These are phyloP conservation scores for Penicillium rolfsii DNA, from an alignment of 2,329 filamentous ascomycete genomes.

Conservation along the genomic window DNA sequence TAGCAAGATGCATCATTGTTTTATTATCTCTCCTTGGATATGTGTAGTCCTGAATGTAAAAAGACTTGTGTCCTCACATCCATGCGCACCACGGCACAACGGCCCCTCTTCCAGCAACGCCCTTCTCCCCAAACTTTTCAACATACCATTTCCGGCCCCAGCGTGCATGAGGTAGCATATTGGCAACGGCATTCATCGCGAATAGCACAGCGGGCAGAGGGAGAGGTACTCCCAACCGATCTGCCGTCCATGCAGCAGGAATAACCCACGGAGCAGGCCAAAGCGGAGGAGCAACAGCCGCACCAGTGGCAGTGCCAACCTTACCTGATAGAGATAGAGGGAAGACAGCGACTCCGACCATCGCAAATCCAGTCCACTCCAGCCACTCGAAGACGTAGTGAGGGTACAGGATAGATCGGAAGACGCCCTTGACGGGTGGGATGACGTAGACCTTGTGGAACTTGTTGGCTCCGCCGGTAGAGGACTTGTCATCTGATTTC, in stretches of 20 bases:
- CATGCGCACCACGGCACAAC: constrained; percentile 62
- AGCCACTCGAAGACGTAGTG: constrained; percentile 98
- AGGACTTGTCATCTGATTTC: constrained; percentile 47
- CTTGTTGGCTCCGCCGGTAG: constrained; percentile 45
- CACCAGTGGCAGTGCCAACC: background rate
- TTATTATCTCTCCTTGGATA: background rate
- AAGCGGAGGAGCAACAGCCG: constrained; percentile 28
- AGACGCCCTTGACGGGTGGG: constrained; percentile 77
- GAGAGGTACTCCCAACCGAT: constrained; percentile 51
- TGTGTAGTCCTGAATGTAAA: background rate
- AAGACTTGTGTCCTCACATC: constrained; percentile 31
- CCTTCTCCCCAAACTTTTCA: constrained; percentile 82
- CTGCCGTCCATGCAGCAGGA: constrained; percentile 36
- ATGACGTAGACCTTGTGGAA: constrained; percentile 86
- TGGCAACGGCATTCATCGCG: constrained; percentile 80
- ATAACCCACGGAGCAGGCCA: constrained; percentile 42
- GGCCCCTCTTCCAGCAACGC: constrained; percentile 73
- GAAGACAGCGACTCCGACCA: constrained; percentile 52
- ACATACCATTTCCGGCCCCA: constrained; percentile 84
- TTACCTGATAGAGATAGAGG: constrained; percentile 24
- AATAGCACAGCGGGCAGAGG: constrained; percentile 77
- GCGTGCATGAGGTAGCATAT: constrained; percentile 86
- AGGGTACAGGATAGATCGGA: constrained; percentile 80
- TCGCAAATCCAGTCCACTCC: constrained; percentile 89
- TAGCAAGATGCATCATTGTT: background rate